phyloP scores from a whole-genome alignment of 768 basidiomycete species.

The Phaffia tasmanica region DNA sequence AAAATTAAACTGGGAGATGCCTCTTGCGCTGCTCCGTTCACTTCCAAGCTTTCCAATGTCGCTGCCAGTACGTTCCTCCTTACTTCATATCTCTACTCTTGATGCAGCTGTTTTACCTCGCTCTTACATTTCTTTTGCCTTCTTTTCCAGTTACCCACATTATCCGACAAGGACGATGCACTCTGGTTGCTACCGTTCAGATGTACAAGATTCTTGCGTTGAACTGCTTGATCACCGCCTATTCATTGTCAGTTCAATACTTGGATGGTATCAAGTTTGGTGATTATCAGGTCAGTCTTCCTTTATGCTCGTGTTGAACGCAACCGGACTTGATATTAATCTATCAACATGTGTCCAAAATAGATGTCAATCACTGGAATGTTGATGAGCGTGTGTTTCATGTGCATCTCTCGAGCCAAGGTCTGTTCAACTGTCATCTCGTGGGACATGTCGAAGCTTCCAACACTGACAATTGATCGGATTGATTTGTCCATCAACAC shows the following conservation, averaged over 20 bases:
- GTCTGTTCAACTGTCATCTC: constrained; percentile 42
- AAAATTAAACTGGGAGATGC: constrained; percentile 99
- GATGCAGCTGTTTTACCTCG: not conserved
- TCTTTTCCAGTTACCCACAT: constrained; percentile 72
- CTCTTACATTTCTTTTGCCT: not conserved
- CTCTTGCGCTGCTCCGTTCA: constrained; percentile 96
- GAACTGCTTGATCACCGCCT: constrained; percentile 97
- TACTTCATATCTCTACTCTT: not conserved
- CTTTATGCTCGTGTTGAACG: not conserved
- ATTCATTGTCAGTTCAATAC: constrained; percentile 92
- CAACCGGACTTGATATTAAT: not conserved
- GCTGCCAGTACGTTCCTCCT: constrained; percentile 62
- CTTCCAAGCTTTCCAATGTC: constrained; percentile 95
- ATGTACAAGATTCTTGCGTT: constrained; percentile 99
- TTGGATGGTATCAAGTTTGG: constrained; percentile 98
- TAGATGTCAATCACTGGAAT: constrained; percentile 94
- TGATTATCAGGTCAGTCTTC: constrained; percentile 50
- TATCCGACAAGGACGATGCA: constrained; percentile 96
- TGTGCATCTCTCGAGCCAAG: constrained; percentile 95
- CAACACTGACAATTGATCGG: not conserved
- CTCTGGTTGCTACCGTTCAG: constrained; percentile 93
- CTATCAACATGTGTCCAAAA: not conserved
- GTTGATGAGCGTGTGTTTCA: constrained; percentile 96
- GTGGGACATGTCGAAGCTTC: not conserved
- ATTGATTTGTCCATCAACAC: not conserved